Conservation (phyloP, 2,329 filamentous ascomycete genomes). For the Beauveria sp. region DNA sequence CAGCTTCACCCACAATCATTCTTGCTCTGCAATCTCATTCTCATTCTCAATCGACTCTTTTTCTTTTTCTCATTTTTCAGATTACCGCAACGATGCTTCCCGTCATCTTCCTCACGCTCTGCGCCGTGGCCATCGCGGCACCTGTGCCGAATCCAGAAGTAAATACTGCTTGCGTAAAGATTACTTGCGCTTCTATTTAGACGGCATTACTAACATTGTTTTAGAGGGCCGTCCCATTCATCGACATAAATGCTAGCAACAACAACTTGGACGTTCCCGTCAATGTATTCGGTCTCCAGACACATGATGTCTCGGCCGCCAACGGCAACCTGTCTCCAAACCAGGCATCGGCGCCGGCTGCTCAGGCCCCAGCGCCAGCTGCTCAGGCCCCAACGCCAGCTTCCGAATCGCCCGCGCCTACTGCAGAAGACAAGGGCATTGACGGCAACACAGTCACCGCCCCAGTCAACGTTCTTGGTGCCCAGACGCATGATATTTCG, state of each 20-base stretch:
- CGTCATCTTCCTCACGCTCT: not conserved
- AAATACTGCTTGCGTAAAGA: not conserved
- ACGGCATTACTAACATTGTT: not conserved
- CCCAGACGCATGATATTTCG: not conserved
- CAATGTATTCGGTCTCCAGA: not conserved
- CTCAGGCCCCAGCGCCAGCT: not conserved
- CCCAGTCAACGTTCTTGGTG: not conserved
- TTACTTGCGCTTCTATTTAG: too few relatives aligned
- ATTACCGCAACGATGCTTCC: not conserved
- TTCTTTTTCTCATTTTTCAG: too few relatives aligned
- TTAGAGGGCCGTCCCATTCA: not conserved
- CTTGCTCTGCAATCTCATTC: too few relatives aligned
- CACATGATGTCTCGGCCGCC: not conserved
- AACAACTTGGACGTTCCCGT: not conserved
- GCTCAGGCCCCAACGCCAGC: not conserved
- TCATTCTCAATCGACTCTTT: too few relatives aligned
- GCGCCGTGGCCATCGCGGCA: not conserved
- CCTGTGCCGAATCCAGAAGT: not conserved
- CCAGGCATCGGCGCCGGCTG: not conserved
- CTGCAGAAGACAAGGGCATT: not conserved
- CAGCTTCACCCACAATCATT: not conserved
- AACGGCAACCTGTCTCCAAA: slow-evolving; percentile 1
- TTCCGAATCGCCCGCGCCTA: too few relatives aligned
- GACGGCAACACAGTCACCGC: not conserved
- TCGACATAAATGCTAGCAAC: not conserved